Base-by-base conservation (phyloP, 2,329 filamentous ascomycete species). In the Xenoacremonium recifei region DNA sequence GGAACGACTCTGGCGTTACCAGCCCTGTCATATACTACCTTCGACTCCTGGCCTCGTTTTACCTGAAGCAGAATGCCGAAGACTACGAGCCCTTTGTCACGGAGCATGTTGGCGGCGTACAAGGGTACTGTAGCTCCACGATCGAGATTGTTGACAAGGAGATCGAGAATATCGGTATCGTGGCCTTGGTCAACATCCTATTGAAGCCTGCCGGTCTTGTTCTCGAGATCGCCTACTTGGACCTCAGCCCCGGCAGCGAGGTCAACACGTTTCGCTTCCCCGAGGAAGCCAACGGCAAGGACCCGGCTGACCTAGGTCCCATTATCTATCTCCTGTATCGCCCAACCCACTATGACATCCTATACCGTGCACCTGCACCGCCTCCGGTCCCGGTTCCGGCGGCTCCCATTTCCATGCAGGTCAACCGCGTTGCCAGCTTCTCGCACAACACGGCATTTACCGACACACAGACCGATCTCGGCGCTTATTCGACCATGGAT, bases 271-370 rank as follows among this genome's bases (percentile, higher is more conserved):
- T 87, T 61, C 76, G 77, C 17, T 80, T 86, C 55, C 82, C 76
- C 3, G 72, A 78, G 18, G 77, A 77, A 32, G 68, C 71, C 12
- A 74, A 72, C 40, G 63, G 59, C 4, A 69, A 73, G 40, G 70
- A 73, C 39, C 55, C 64, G 32, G 63, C 66, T 13, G 58, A 61
- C 1, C 57, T 76, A 1, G 75, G 71, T 0, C 72, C 75, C 19
- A 72, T 78, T 21, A 78, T 84, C 25, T 72, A 80, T 53, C 69
- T 77, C 46, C 76, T 75, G 59, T 91, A 70, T 77, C 83, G 71
- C 62, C 95, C 72, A 31, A 89, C 89, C 46, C 93, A 97, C 67
- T 99, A 97, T 65, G 93, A 97, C 65, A 84, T 99, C 47, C 76
- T 97, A 23, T 99, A 99, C 72, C 84, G 81, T 61, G 71, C 75